Evolutionary conservation across 202 grass and related monocot genomes (phyloP), one percentile per base, ranked within the genome.

Genomic region (Digitaria exilis): DNA sequence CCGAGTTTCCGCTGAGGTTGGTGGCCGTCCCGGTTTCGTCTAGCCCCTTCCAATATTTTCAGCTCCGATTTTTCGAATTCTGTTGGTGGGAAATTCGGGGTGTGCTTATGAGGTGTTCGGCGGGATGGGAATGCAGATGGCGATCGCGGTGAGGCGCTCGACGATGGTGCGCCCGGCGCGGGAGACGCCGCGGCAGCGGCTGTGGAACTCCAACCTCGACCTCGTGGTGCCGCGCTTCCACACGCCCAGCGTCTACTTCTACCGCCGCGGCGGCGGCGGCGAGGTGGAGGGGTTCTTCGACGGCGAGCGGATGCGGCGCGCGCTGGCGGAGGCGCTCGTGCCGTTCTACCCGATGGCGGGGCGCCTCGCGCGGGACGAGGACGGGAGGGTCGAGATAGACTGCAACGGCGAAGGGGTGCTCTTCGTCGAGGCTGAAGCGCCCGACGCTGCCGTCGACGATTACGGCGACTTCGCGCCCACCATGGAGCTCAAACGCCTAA

Each of bases 171-270:
- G 68, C 51, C 92, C 95, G 65, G 84, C 90, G 12, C 80, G 49
- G 74, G 86, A 91, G 75, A 91, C 88, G 65, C 92, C 88, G 30
- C 71, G 63, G 59, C 76, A 60, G 78, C 34, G 88, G 73, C 82
- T 98, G 8, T 98, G 92, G 95, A 95, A 93, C 82, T 95, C 95
- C 14, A 95, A 93, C 75, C 86, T 91, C 4, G 92, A 98, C 39
- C 84, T 94, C 70, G 84, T 98, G 9, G 90, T 95, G 22, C 92
- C 90, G 29, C 87, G 88, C 51, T 92, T 93, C 90, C 90, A 95
- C 89, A 95, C 92, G 19, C 92, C 90, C 42, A 98, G 90, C 69
- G 90, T 93, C 22, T 98, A 95, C 80, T 98, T 98, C 92, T 95
- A 98, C 85, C 90, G 88, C 52, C 71, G 75, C 11, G 42, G 18